Evolutionary conservation across 1,284 basidiomycete species (phyloP).

Genomic region (Ustilago crameri): DNA sequence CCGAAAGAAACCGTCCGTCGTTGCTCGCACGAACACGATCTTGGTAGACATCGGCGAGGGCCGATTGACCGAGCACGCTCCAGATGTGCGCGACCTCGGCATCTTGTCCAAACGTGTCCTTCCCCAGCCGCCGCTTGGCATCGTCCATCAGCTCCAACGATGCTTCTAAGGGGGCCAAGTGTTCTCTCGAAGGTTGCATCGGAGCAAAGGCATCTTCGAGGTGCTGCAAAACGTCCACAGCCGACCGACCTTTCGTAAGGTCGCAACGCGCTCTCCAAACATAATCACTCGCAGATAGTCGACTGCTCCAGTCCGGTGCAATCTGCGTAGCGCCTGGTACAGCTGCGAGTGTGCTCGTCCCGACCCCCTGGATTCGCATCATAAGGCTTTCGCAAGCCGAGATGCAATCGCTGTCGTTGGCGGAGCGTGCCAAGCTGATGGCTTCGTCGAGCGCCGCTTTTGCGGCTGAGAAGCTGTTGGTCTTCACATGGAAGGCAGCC

Average conservation of each 20-base stretch:
- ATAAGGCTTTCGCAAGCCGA: slow-evolving; percentile 44
- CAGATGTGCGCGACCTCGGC: slow-evolving; percentile 26
- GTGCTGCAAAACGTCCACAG: slow-evolving; percentile 26
- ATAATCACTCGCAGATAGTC: slow-evolving; percentile 15
- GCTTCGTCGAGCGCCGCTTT: slow-evolving; percentile 44
- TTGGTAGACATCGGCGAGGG: slow-evolving; percentile 29
- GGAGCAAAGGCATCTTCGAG: slow-evolving; percentile 19
- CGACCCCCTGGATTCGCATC: slow-evolving; percentile 30
- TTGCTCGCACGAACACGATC: neutral
- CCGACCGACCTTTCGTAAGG: slow-evolving; percentile 16
- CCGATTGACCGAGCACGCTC: slow-evolving; percentile 21
- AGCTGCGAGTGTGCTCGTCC: slow-evolving; percentile 25
- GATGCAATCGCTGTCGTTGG: slow-evolving; percentile 47
- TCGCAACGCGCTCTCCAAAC: slow-evolving; percentile 33
- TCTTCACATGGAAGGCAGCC: slow-evolving; percentile 37
- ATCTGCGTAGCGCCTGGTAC: neutral
- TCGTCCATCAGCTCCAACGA: slow-evolving; percentile 42
- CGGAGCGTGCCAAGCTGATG: slow-evolving; percentile 44
- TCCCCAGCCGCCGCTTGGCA: slow-evolving; percentile 34
- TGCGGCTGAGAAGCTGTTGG: slow-evolving; percentile 36
- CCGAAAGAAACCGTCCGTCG: neutral
- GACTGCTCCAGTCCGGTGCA: neutral
- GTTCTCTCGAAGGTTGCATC: slow-evolving; percentile 18
- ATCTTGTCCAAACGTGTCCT: slow-evolving; percentile 10
- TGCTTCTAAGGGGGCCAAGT: slow-evolving; percentile 18